Percentiles rank a stretch among this genome's conserved stretches.
These are phyloP conservation scores for Hypoxylon rickii DNA, from an alignment of 495 filamentous ascomycete genomes.

Conservation along the genomic window DNA sequence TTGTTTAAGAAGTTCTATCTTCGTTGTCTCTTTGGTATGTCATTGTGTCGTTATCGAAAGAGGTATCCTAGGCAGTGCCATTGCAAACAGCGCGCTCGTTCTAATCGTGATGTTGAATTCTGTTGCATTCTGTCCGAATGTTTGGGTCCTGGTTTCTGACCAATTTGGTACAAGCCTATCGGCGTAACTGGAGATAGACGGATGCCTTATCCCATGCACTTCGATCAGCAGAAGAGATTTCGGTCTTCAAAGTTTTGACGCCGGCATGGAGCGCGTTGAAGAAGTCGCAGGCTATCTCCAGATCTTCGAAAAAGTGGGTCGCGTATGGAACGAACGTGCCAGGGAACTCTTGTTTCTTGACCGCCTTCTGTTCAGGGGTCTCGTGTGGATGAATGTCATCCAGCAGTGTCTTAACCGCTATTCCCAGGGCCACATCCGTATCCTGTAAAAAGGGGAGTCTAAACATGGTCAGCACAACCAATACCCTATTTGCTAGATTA, in stretches of 20 bases:
- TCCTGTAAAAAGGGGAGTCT: conserved; percentile 87
- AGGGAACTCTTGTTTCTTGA: conserved; percentile 61
- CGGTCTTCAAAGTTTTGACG: conserved; percentile 64
- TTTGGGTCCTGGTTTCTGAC: neutral
- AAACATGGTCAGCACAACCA: conserved; percentile 41
- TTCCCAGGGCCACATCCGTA: conserved; percentile 82
- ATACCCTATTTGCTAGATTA: neutral
- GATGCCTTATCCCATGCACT: conserved; percentile 68
- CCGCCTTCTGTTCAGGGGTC: conserved; percentile 62
- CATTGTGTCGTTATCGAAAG: neutral
- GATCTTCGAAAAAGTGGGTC: conserved; percentile 73
- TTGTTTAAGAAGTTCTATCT: neutral
- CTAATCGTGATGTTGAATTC: no score
- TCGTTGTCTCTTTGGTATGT: neutral
- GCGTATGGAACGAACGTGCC: conserved; percentile 74
- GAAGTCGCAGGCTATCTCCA: conserved; percentile 78
- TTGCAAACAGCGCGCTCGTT: no score
- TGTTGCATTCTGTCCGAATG: no score
- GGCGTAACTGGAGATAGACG: conserved; percentile 57
- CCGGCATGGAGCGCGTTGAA: conserved; percentile 80
- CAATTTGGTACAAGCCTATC: conserved; percentile 10
- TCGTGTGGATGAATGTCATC: conserved; percentile 75
- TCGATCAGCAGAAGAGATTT: conserved; percentile 61
- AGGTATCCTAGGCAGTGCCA: no score
- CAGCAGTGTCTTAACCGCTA: conserved; percentile 89